Conservation (phyloP, 2,329 filamentous ascomycete genomes). For the Pyricularia sp. region DNA sequence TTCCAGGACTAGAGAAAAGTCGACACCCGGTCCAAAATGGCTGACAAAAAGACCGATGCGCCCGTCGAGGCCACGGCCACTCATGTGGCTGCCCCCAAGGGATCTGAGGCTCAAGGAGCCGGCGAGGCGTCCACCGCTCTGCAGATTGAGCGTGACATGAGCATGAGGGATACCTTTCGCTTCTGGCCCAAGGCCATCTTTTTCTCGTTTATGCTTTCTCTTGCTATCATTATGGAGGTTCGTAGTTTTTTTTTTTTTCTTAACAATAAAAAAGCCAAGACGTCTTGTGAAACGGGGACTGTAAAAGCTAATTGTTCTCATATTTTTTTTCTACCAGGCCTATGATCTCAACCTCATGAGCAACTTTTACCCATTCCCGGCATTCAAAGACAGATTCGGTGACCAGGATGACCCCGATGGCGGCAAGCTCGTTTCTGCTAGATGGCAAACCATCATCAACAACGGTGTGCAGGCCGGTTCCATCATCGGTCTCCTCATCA, state of each 20-base stretch:
- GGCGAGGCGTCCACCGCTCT: not conserved
- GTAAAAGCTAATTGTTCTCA: no score
- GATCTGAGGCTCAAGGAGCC: not conserved
- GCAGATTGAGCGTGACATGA: constrained; percentile 2
- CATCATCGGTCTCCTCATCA: constrained; percentile 40
- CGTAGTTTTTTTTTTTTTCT: not conserved
- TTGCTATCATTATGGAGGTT: constrained; percentile 11
- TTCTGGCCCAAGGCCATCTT: constrained; percentile 8
- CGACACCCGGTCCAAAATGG: not conserved
- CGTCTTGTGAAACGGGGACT: no score
- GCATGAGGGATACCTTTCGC: not conserved
- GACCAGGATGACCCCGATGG: constrained; percentile 17
- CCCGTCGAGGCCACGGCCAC: not conserved
- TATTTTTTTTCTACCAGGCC: not conserved
- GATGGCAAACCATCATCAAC: constrained; percentile 43
- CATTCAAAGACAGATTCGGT: constrained; percentile 16
- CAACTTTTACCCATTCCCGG: constrained; percentile 6
- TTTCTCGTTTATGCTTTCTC: constrained; percentile 10
- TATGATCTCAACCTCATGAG: not conserved
- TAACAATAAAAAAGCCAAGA: no score
- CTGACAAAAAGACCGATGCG: not conserved
- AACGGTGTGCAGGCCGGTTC: constrained; percentile 42
- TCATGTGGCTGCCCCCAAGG: not conserved
- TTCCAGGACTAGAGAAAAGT: not conserved
- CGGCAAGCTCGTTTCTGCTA: constrained; percentile 26